phyloP scores from a whole-genome alignment of 2,329 filamentous ascomycete species.

The Phoma herbarum region DNA sequence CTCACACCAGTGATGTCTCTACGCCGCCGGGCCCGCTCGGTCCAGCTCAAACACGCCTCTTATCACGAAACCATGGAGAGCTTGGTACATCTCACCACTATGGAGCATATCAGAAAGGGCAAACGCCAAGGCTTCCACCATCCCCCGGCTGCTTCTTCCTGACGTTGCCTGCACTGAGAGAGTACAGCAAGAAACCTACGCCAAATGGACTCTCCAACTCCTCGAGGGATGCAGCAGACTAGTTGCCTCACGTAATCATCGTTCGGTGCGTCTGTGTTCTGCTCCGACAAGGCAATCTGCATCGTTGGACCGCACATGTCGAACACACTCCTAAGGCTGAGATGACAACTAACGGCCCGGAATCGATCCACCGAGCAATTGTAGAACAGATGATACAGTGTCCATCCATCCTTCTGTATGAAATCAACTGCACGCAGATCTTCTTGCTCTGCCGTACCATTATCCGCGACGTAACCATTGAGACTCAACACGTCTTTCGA shows the following conservation, averaged over 20 bases:
- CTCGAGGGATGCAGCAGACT: neutral
- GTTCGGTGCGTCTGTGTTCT: neutral
- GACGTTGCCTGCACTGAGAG: neutral
- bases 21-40: neutral
- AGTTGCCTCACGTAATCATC: neutral
- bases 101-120: neutral
- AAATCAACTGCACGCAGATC: neutral
- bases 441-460: neutral
- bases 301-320: neutral
- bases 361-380: neutral
- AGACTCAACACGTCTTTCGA: neutral
- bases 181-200: neutral
- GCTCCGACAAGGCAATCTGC: neutral
- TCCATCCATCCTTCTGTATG: neutral
- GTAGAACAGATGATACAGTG: neutral
- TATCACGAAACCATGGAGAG: neutral
- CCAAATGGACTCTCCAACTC: neutral
- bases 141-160: neutral
- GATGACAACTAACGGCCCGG: neutral
- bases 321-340: neutral
- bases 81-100: neutral
- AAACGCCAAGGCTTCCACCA: neutral
- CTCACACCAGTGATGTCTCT: neutral
- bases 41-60: neutral
- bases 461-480: neutral